Percentiles rank a stretch among this genome's conserved stretches.
Evolutionary conservation across 1,284 basidiomycete species (phyloP).

Genomic region (Meripilus lineatus): DNA sequence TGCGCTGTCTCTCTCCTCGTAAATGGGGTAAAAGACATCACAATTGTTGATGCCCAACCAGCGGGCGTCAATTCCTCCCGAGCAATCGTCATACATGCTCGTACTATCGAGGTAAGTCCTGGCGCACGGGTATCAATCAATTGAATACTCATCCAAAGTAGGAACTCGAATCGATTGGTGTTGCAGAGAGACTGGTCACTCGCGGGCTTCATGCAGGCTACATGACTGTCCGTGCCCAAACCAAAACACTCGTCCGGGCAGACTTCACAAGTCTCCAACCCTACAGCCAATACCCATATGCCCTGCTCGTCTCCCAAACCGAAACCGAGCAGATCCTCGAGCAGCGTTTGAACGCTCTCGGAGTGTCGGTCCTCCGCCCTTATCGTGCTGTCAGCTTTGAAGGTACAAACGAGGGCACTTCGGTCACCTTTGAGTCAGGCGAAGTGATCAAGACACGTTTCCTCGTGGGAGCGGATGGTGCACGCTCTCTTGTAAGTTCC

Average conservation of each 20-base stretch:
- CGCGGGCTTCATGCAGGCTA: constrained; percentile 29
- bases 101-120: constrained; percentile 22
- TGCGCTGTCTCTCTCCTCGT: constrained; percentile 38
- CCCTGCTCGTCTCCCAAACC: constrained; percentile 40
- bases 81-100: constrained; percentile 23
- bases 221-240: constrained; percentile 27
- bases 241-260: constrained; percentile 20
- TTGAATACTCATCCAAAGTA: constrained; percentile 15
- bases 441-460: constrained; percentile 39
- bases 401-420: constrained; percentile 11
- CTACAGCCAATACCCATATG: constrained; percentile 41
- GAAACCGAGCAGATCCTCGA: constrained; percentile 39
- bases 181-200: constrained; percentile 34
- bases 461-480: constrained; percentile 52
- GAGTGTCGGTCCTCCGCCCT: constrained; percentile 30
- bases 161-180: constrained; percentile 41
- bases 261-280: constrained; percentile 26
- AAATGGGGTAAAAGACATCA: constrained; percentile 36
- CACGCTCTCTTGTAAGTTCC: constrained; percentile 41
- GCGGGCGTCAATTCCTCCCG: constrained; percentile 21
- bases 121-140: background rate
- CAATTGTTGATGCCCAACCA: constrained; percentile 39
- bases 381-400: constrained; percentile 27
- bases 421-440: constrained; percentile 42
- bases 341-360: constrained; percentile 28